phyloP scores from a whole-genome alignment of 352 stramenopile genomes.

The Aphanomyces cochlioides region DNA sequence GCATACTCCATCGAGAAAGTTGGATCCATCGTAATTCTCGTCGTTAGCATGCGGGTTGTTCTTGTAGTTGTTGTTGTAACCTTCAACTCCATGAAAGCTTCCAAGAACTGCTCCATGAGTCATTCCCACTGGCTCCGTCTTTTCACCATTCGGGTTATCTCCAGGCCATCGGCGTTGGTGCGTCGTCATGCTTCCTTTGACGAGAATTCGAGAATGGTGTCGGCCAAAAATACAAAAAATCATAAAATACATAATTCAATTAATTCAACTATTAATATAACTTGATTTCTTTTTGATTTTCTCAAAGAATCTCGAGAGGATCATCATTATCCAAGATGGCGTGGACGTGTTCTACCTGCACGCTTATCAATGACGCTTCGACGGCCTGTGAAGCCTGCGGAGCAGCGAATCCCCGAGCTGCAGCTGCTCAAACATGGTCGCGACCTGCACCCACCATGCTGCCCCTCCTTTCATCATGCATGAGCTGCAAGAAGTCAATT shows the following conservation, averaged over 20 bases:
- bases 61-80: slow-evolving; percentile 32
- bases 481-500: slow-evolving; percentile 17
- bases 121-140: slow-evolving; percentile 14
- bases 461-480: slow-evolving; percentile 40
- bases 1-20: slow-evolving; percentile 28
- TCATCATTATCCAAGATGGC: slow-evolving; percentile 3
- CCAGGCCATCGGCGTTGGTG: slow-evolving; percentile 27
- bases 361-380: slow-evolving; percentile 38
- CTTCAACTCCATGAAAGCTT: slow-evolving; percentile 14
- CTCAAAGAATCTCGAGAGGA: no score
- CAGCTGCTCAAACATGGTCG: slow-evolving; percentile 32
- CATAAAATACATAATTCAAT: slow-evolving; percentile 2
- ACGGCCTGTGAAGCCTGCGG: slow-evolving; percentile 16
- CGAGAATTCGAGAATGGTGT: background rate
- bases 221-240: slow-evolving; percentile 5
- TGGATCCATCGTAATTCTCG: slow-evolving; percentile 26
- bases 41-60: slow-evolving; percentile 27
- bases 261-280: background rate
- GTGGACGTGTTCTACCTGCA: slow-evolving; percentile 42
- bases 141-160: slow-evolving; percentile 23
- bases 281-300: background rate
- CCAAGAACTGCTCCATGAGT: slow-evolving; percentile 22
- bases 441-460: slow-evolving; percentile 37
- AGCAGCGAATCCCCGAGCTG: background rate
- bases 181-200: slow-evolving; percentile 12